A percentile compares a stretch with the other conserved stretches of the same genome.
Evolutionary conservation across 2,329 filamentous ascomycete species (phyloP).

Genomic region (Erysiphe neolycopersici): DNA sequence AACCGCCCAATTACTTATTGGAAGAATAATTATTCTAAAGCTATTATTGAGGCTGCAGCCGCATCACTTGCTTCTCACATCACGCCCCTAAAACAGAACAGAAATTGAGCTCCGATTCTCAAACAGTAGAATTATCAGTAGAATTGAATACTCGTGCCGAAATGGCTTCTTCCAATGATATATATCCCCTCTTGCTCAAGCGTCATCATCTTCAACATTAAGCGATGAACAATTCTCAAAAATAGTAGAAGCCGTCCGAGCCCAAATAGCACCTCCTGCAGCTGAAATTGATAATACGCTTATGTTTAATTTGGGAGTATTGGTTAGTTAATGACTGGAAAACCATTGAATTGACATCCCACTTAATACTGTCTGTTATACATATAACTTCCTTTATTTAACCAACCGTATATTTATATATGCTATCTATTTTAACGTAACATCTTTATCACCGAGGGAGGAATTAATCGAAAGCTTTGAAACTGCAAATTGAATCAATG

Average conservation of each 20-base stretch:
- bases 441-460: no score
- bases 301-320: no score
- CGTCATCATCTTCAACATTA: background rate
- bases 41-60: background rate
- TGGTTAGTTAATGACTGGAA: no score
- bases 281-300: no score
- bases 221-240: background rate
- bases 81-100: background rate
- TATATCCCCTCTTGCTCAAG: background rate
- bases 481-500: no score
- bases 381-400: no score
- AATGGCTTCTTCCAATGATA: background rate
- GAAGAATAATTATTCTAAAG: background rate
- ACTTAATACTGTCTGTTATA: no score
- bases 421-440: no score
- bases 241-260: background rate
- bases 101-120: background rate
- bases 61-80: background rate
- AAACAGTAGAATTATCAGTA: background rate
- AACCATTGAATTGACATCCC: no score
- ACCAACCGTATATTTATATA: no score
- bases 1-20: background rate
- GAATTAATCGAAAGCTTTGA: no score
- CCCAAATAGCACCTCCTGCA: no score
- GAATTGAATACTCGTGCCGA: background rate